phyloP scores from a whole-genome alignment of 306 rosid species.

The Quercus cerris region DNA sequence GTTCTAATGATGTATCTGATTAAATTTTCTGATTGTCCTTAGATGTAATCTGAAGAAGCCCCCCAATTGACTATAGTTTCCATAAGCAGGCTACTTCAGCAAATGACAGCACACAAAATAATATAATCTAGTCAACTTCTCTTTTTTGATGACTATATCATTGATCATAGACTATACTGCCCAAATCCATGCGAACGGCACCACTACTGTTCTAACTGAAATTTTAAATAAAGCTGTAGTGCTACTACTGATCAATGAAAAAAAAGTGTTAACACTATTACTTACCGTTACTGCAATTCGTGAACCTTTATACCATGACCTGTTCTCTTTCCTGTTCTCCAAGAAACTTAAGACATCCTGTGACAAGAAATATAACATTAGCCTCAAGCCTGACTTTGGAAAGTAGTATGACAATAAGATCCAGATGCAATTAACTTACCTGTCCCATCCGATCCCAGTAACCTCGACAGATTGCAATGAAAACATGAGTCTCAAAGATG shows the following conservation, averaged over 20 bases:
- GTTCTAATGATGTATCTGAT: too few relatives aligned
- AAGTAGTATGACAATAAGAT: background rate
- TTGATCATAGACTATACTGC: background rate
- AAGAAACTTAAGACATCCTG: slow-evolving; percentile 94
- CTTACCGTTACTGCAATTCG: slow-evolving; percentile 83
- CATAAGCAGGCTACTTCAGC: too few relatives aligned
- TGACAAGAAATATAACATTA: slow-evolving; percentile 11
- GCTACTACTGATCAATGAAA: slow-evolving; percentile 11
- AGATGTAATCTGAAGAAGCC: too few relatives aligned
- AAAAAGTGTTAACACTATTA: slow-evolving; percentile 6
- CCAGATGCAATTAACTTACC: slow-evolving; percentile 35
- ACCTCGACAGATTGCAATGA: slow-evolving; percentile 78
- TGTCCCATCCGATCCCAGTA: slow-evolving; percentile 98
- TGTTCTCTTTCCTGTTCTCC: slow-evolving; percentile 91
- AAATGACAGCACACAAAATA: background rate
- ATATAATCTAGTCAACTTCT: background rate
- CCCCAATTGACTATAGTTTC: too few relatives aligned
- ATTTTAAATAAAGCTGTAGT: background rate
- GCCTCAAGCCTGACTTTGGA: background rate
- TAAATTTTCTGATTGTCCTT: too few relatives aligned
- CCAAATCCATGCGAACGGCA: background rate
- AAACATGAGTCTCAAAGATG: slow-evolving; percentile 68
- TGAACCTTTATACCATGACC: slow-evolving; percentile 94
- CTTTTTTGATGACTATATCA: background rate
- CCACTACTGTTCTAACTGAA: background rate